Evolutionary conservation across 225 moss, liverwort and hornwort genomes (phyloP).

Genomic region (Bryoerythrophyllum caledonicum): DNA sequence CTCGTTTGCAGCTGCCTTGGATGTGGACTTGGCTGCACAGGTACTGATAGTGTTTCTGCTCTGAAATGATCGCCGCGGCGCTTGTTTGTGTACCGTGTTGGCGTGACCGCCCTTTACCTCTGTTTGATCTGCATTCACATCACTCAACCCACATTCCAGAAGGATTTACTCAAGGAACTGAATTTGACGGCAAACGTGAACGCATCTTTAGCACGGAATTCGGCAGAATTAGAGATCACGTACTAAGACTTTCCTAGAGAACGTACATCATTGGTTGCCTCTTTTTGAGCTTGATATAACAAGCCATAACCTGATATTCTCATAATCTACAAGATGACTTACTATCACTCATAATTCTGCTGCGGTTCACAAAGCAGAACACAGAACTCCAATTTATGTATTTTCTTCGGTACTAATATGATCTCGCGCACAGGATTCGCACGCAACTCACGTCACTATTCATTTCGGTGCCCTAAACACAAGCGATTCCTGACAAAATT

Average conservation of each 20-base stretch:
- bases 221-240: background rate
- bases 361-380: background rate
- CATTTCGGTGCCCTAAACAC: background rate
- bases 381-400: background rate
- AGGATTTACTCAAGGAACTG: background rate
- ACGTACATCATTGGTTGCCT: background rate
- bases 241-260: background rate
- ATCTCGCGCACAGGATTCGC: background rate
- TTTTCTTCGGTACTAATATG: background rate
- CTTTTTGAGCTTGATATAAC: background rate
- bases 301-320: background rate
- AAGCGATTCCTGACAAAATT: background rate
- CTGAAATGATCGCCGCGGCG: background rate
- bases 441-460: background rate
- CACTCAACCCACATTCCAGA: background rate
- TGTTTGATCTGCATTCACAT: slow-evolving; percentile 27
- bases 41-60: background rate
- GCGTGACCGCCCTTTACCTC: background rate
- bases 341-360: background rate
- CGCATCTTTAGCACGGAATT: background rate
- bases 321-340: too few relatives aligned
- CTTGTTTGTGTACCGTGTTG: background rate
- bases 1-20: background rate
- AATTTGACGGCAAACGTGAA: background rate
- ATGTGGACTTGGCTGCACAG: background rate